Percentiles rank a stretch among this genome's conserved stretches.
Evolutionary conservation across 179 eudicot species (phyloP).

Genomic region (Vitellaria paradoxa): DNA sequence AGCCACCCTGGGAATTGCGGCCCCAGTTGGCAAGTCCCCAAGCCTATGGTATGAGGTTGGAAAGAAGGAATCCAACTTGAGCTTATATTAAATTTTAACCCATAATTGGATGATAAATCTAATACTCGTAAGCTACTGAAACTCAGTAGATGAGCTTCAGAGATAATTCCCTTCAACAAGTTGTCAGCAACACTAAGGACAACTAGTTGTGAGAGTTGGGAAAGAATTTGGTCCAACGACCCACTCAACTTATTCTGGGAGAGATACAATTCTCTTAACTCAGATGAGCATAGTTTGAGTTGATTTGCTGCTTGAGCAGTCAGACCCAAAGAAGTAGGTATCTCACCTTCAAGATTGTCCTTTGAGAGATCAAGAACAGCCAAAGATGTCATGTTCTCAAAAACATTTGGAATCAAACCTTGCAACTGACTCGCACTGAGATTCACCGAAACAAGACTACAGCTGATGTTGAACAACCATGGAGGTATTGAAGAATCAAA

Average conservation of each 20-base stretch:
- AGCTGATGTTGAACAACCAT: slow-evolving; percentile 7
- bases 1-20: background rate
- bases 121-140: slow-evolving; percentile 1
- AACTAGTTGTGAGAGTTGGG: background rate
- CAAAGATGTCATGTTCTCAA: slow-evolving; percentile 9
- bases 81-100: background rate
- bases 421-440: background rate
- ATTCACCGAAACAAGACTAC: background rate
- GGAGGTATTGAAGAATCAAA: background rate
- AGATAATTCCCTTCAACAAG: background rate
- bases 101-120: background rate
- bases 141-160: slow-evolving; percentile 1
- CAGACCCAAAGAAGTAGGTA: background rate
- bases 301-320: too few relatives aligned
- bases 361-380: slow-evolving; percentile 2
- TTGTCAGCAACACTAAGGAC: background rate
- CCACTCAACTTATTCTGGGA: background rate
- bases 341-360: background rate
- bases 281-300: too few relatives aligned
- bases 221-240: background rate
- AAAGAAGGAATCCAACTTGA: slow-evolving; percentile 6
- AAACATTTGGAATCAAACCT: background rate
- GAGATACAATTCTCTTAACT: background rate
- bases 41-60: background rate
- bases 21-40: background rate